Evolutionary conservation across 2,329 filamentous ascomycete species (phyloP), one percentile per base, ranked within the genome.

Genomic region (Plenodomus tracheiphilus): DNA sequence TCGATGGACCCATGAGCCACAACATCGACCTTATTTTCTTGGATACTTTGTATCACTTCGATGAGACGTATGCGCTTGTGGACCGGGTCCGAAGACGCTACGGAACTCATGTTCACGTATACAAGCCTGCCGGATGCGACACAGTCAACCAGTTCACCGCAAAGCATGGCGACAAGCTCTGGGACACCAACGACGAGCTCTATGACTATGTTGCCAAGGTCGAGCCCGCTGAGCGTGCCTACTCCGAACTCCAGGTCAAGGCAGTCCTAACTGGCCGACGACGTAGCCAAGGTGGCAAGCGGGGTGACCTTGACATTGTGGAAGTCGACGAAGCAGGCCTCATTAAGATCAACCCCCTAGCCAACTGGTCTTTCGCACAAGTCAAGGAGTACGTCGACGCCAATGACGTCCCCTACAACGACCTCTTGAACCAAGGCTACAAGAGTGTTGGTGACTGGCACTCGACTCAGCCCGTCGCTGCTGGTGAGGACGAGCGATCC

Each of bases 201-300:
- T 99, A 99, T 76, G 94, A 99, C 81, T 97, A 90, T 81, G 81
- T 94, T 55, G 94, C 92, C 77, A 99, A 99, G 80, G 94, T 99
- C 41, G 94, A 99, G 79, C 94, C 94, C 15, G 90, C 92, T 46
- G 87, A 96, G 76, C 86, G 94, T 53, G 91, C 94, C 6, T 97
- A 97, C 75, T 80, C 86, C 16, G 88, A 96, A 56, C 83, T 97
- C 50, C 84, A 88, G 65, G 92, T 97, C 47, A 87, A 88, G 48
- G 94, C 94, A 44, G 89, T 97, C 43, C 81, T 99, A 58, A 99
- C 94, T 39, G 94, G 94, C 44, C 90, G 94, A 50, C 85, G 94
- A 54, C 85, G 90, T 60, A 95, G 90, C 56, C 94, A 99, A 76
- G 94, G 94, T 54, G 93, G 91, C 56, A 91, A 94, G 78, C 88